Percentiles rank a stretch among this genome's conserved stretches.
phyloP scores from a whole-genome alignment of 2,329 filamentous ascomycete genomes.

The Fusarium sp. region DNA sequence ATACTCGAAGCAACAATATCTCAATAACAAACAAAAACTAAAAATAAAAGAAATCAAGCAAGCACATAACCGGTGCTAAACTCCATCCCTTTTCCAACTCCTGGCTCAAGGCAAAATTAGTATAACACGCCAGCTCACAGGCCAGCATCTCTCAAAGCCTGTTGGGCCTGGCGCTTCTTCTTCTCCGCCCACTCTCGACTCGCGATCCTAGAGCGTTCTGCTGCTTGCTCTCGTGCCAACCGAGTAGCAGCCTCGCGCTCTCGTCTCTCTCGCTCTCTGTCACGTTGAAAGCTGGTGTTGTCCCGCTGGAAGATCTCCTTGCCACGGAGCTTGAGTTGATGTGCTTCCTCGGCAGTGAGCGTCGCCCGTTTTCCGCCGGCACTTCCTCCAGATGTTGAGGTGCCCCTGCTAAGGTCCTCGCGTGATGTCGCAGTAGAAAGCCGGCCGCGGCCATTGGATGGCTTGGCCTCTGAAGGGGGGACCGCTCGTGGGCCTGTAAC shows the following conservation, averaged over 20 bases:
- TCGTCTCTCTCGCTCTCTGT: constrained; percentile 64
- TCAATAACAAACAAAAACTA: constrained; percentile 34
- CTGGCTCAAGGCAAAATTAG: constrained; percentile 22
- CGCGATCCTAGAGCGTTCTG: constrained; percentile 69
- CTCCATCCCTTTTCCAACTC: constrained; percentile 38
- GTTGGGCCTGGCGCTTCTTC: constrained; percentile 58
- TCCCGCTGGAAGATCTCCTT: constrained; percentile 67
- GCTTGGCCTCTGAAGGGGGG: constrained; percentile 15
- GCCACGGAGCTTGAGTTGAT: constrained; percentile 65
- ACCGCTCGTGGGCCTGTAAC: constrained; percentile 23
- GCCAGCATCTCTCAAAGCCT: constrained; percentile 33
- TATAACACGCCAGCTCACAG: neutral
- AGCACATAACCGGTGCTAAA: constrained; percentile 32
- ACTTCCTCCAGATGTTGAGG: constrained; percentile 61
- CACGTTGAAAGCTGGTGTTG: constrained; percentile 56
- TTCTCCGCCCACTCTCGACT: constrained; percentile 74
- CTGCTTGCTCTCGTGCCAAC: constrained; percentile 69
- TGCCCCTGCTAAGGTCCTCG: constrained; percentile 52
- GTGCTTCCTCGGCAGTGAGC: constrained; percentile 63
- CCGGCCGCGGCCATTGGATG: constrained; percentile 44
- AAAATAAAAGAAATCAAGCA: constrained; percentile 3
- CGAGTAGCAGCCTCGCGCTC: constrained; percentile 67
- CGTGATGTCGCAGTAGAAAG: constrained; percentile 38
- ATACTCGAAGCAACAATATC: constrained; percentile 30
- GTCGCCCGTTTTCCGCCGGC: constrained; percentile 59